Percentiles rank a stretch among this genome's conserved stretches.
Conservation (phyloP, 257 asterid species). For the Echites panduratus region DNA sequence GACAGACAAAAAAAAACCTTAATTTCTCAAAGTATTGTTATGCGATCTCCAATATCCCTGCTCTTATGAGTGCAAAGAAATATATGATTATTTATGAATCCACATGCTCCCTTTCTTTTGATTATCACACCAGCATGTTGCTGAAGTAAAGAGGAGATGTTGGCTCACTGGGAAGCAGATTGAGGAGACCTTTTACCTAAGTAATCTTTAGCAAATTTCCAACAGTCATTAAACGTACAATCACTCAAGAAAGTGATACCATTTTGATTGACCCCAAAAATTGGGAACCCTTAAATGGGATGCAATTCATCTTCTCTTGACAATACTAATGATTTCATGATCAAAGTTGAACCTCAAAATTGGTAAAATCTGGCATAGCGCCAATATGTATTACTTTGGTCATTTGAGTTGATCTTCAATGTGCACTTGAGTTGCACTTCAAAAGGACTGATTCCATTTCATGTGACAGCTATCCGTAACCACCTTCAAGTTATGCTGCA, state of each 20-base stretch:
- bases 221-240: not conserved
- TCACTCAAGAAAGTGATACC: not conserved
- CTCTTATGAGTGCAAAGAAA: not conserved
- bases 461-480: conserved; percentile 49
- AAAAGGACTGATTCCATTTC: conserved; percentile 56
- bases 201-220: not conserved
- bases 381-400: not conserved
- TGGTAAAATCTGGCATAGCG: not conserved
- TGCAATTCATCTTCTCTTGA: not conserved
- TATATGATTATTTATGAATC: not conserved
- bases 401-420: not conserved
- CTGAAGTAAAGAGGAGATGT: not conserved
- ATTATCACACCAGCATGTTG: not conserved
- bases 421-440: conserved; percentile 4
- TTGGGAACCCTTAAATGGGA: not conserved
- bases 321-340: not conserved
- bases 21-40: too few species aligned
- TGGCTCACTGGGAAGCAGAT: not conserved
- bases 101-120: not conserved
- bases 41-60: too few species aligned
- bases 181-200: not conserved
- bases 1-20: not conserved
- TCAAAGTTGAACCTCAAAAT: not conserved
- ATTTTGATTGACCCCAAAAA: not conserved
- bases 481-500: conserved; percentile 67